Conservation (phyloP, 495 filamentous ascomycete species). For the Penicillium roqueforti region DNA sequence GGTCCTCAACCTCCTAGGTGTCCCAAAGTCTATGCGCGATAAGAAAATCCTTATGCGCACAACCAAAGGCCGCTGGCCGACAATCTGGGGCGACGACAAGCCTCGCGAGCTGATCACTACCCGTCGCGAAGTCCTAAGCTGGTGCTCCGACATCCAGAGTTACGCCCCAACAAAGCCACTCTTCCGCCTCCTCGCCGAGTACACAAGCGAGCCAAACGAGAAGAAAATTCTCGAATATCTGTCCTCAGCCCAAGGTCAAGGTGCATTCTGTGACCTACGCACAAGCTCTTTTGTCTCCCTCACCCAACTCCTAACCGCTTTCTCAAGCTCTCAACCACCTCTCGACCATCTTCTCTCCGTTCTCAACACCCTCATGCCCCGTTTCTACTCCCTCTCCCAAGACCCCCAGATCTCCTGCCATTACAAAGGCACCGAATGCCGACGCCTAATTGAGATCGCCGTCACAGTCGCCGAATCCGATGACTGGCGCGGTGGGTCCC, state of each 20-base stretch:
- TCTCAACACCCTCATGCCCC: conserved; percentile 85
- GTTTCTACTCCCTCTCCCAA: conserved; percentile 96
- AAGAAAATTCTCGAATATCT: conserved; percentile 83
- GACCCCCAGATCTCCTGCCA: conserved; percentile 82
- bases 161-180: conserved; percentile 86
- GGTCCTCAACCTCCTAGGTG: conserved; percentile 71
- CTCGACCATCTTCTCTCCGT: conserved; percentile 75
- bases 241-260: conserved; percentile 85
- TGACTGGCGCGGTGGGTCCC: conserved; percentile 67
- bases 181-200: conserved; percentile 80
- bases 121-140: conserved; percentile 83
- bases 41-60: conserved; percentile 76
- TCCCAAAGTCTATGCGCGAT: conserved; percentile 74
- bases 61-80: conserved; percentile 83
- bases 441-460: conserved; percentile 87
- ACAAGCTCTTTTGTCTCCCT: conserved; percentile 82
- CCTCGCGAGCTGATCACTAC: conserved; percentile 81
- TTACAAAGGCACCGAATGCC: conserved; percentile 61
- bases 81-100: conserved; percentile 94
- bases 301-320: conserved; percentile 81
- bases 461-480: conserved; percentile 85
- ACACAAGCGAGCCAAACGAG: conserved; percentile 74
- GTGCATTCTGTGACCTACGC: conserved; percentile 90
- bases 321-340: conserved; percentile 85
- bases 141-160: conserved; percentile 92